A percentile compares a stretch with the other conserved stretches of the same genome.
Conservation (phyloP, 2,329 filamentous ascomycete species). For the Fusarium hostae region DNA sequence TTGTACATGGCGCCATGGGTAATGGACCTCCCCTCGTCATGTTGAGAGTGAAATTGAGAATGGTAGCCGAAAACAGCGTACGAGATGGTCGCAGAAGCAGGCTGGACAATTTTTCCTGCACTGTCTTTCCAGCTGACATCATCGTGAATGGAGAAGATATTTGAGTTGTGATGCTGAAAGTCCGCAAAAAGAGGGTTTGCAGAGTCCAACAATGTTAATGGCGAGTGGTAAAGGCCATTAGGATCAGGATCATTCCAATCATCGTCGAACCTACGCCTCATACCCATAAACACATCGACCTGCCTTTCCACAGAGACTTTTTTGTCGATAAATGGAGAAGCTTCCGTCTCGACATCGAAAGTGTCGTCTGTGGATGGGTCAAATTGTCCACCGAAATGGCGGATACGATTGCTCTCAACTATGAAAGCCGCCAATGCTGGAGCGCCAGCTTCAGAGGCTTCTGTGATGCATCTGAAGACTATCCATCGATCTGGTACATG, state of each 20-base stretch:
- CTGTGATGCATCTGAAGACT: not conserved
- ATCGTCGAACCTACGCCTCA: not conserved
- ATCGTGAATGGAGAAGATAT: not conserved
- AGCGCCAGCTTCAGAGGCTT: not conserved
- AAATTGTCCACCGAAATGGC: not conserved
- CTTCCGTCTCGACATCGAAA: not conserved
- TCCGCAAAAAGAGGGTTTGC: not conserved
- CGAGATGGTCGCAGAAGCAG: not conserved
- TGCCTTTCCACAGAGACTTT: not conserved
- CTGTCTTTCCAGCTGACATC: not conserved
- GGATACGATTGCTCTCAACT: not conserved
- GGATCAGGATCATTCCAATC: not conserved
- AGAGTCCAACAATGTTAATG: not conserved
- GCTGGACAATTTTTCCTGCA: not conserved
- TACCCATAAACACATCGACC: not conserved
- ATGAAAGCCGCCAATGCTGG: not conserved
- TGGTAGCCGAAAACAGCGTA: not conserved
- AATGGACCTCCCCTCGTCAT: not conserved
- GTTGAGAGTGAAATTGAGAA: not conserved
- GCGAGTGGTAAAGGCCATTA: not conserved
- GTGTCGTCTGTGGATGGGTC: not conserved
- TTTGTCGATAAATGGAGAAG: not conserved
- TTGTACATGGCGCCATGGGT: not conserved
- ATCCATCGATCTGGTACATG: not conserved
- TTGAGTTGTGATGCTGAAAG: not conserved